These are phyloP conservation scores for Geotrichum bryndzae DNA, from an alignment of 1,139 yeast genomes.

Conservation along the genomic window DNA sequence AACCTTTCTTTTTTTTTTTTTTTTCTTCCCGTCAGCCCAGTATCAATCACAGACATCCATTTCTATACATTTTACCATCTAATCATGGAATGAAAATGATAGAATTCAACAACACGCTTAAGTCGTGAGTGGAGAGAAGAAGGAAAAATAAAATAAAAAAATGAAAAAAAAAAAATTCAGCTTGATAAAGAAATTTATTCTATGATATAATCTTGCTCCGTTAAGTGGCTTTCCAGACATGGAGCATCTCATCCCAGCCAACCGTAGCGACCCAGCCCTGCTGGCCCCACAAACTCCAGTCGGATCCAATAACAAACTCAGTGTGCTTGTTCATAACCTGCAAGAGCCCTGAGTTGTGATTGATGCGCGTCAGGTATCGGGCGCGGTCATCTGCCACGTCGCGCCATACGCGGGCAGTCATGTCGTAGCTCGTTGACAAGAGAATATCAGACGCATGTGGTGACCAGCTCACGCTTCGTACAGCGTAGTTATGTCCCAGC, in stretches of 20 bases:
- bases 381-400: constrained; percentile 36
- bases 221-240: constrained; percentile 61
- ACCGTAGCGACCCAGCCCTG: constrained; percentile 94
- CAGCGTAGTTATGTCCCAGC: constrained; percentile 85
- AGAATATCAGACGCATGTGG: constrained; percentile 75
- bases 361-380: constrained; percentile 11
- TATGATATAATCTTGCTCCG: not conserved
- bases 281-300: constrained; percentile 94
- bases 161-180: too few relatives aligned
- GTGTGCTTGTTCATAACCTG: constrained; percentile 65
- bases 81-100: not conserved
- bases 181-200: too few relatives aligned
- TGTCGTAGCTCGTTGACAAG: constrained; percentile 79
- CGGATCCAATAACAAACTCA: constrained; percentile 92
- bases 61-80: not conserved
- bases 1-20: not conserved
- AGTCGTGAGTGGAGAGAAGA: too few relatives aligned
- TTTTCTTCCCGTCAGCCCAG: not conserved
- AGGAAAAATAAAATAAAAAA: too few relatives aligned
- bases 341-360: constrained; percentile 40
- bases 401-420: constrained; percentile 84
- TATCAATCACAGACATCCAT: not conserved
- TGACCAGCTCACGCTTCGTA: constrained; percentile 77
- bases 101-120: too few relatives aligned
- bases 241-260: constrained; percentile 95